Percentiles rank a stretch among this genome's conserved stretches.
Conservation (phyloP, 2,329 filamentous ascomycete species). For the Cladorrhinum sp. region DNA sequence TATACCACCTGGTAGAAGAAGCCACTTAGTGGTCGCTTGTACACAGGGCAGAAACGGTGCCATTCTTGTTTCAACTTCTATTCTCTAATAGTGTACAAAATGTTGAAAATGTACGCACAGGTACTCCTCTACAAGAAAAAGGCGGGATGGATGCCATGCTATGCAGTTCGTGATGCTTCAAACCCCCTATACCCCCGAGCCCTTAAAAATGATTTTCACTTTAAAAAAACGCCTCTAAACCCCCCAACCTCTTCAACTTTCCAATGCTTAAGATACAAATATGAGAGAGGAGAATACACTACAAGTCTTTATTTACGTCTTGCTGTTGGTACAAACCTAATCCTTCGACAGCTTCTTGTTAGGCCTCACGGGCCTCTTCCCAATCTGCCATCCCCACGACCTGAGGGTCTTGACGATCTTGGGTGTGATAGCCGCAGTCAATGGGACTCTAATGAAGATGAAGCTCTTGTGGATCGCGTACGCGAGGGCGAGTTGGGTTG, state of each 20-base stretch:
- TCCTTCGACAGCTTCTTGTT: not conserved
- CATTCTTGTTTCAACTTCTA: no score
- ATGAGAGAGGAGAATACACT: not conserved
- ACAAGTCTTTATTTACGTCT: not conserved
- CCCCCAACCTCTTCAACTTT: not conserved
- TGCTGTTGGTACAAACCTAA: not conserved
- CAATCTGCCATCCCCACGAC: slow-evolving; percentile 92
- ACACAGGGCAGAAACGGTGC: no score
- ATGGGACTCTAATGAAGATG: slow-evolving; percentile 90
- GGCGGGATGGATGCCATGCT: no score
- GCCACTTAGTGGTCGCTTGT: no score
- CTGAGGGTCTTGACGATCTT: slow-evolving; percentile 89
- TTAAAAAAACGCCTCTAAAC: not conserved
- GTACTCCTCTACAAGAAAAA: no score
- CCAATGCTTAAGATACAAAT: not conserved
- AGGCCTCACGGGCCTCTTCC: slow-evolving; percentile 52
- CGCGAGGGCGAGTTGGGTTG: slow-evolving; percentile 84
- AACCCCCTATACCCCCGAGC: no score
- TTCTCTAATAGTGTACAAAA: no score
- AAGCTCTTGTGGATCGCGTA: slow-evolving; percentile 98
- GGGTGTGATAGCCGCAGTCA: slow-evolving; percentile 85
- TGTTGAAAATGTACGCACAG: no score
- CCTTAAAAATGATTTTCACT: no score
- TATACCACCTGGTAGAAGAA: no score
- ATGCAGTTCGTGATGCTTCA: no score